Percentiles rank a stretch among this genome's conserved stretches.
These are phyloP conservation scores for Lobosporangium transversale DNA, from an alignment of 192 early-diverging fungal species.

Conservation along the genomic window DNA sequence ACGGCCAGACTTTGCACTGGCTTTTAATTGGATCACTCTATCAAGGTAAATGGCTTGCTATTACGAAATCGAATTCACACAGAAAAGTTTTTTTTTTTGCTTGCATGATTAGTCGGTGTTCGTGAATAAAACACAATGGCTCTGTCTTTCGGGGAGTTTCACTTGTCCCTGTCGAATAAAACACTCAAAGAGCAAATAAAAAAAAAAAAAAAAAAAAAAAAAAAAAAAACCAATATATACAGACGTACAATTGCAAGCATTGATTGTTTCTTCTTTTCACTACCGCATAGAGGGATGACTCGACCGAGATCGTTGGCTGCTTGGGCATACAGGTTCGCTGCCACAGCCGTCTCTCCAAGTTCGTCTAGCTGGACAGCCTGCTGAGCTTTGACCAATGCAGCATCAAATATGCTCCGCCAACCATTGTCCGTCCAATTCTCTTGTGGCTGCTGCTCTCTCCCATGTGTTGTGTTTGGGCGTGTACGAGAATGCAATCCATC, in stretches of 20 bases:
- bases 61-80: neutral
- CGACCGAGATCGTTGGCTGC: constrained; percentile 45
- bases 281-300: constrained; percentile 46
- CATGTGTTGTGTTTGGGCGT: neutral
- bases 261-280: constrained; percentile 51
- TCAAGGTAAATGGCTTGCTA: constrained; percentile 52
- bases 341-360: constrained; percentile 16
- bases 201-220: neutral
- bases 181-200: too few species aligned
- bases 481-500: too few species aligned
- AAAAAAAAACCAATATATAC: neutral
- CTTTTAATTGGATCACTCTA: constrained; percentile 30
- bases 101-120: neutral
- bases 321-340: constrained; percentile 40
- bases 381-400: constrained; percentile 43
- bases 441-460: neutral
- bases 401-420: constrained; percentile 48
- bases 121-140: neutral
- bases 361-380: constrained; percentile 50
- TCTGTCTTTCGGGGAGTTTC: too few species aligned
- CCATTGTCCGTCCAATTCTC: constrained; percentile 13
- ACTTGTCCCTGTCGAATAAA: too few species aligned
- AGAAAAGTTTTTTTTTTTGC: too few species aligned
- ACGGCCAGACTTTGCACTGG: neutral
- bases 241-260: constrained; percentile 50